These are phyloP conservation scores for Globisporangium radiosum DNA, from an alignment of 352 stramenopile species.

Conservation along the genomic window DNA sequence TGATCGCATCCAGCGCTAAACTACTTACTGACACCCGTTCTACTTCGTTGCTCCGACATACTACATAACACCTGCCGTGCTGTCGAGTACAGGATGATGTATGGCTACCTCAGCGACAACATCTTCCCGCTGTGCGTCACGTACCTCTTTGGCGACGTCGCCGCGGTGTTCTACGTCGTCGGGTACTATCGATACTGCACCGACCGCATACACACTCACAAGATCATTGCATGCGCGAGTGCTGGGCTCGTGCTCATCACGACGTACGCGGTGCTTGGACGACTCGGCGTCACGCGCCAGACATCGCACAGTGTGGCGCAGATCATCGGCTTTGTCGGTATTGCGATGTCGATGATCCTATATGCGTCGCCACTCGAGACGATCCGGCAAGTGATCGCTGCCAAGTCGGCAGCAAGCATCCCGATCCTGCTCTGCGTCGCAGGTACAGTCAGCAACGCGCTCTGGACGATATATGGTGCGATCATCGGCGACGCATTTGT, in stretches of 20 bases:
- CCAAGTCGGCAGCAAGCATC: slow-evolving; percentile 25
- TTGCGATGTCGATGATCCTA: slow-evolving; percentile 21
- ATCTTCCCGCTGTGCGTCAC: slow-evolving; percentile 15
- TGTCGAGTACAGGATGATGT: slow-evolving; percentile 18
- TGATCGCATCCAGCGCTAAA: background rate
- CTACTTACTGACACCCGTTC: background rate
- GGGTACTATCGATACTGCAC: slow-evolving; percentile 15
- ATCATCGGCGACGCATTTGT: slow-evolving; percentile 23
- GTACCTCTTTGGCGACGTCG: slow-evolving; percentile 9
- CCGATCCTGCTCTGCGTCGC: slow-evolving; percentile 21
- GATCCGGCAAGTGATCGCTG: slow-evolving; percentile 21
- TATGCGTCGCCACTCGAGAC: slow-evolving; percentile 28
- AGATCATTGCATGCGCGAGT: slow-evolving; percentile 5
- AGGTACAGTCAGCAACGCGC: slow-evolving; percentile 23
- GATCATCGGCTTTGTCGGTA: slow-evolving; percentile 21
- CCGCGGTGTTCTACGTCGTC: slow-evolving; percentile 8
- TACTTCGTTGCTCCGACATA: too few relatives aligned
- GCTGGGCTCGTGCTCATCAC: slow-evolving; percentile 13
- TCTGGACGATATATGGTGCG: slow-evolving; percentile 31
- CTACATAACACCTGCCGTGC: too few relatives aligned
- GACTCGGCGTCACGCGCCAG: slow-evolving; percentile 11
- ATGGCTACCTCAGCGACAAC: slow-evolving; percentile 24
- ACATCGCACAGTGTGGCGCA: slow-evolving; percentile 8
- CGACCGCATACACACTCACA: slow-evolving; percentile 4
- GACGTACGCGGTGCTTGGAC: slow-evolving; percentile 18